Base-by-base conservation (phyloP, 2,329 filamentous ascomycete species). In the Penicillium expansum region DNA sequence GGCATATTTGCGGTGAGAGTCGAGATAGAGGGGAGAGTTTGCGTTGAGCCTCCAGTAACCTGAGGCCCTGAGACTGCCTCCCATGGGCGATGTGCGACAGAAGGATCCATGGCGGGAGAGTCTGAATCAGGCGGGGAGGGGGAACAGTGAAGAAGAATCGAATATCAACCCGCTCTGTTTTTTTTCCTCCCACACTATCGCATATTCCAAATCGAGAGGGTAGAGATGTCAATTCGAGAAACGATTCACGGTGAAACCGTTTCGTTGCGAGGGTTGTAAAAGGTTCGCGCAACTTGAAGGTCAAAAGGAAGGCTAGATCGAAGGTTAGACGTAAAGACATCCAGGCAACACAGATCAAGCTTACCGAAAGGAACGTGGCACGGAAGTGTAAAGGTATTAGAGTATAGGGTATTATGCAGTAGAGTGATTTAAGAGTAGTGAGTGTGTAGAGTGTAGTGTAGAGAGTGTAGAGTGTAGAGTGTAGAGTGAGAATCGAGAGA, bases 21-120 rank as follows among this genome's bases (percentile, higher is more conserved):
- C 35, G 77, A 76, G 56, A 80, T 80, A 5, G 77, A 79, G 9
- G 77, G 77, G 1, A 80, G 70, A 8, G 76, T 78, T 59, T 78
- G 76, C 9, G 71, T 70, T 16, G 74, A 70, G 32, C 71, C 64
- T 29, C 20, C 8, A 30, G 66, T 65, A 6, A 68, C 71, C 33
- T 75, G 74, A 37, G 74, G 71, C 49, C 68, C 71, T 30, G 69
- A 68, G 39, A 67, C 60, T 24, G 74, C 64, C 68, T 78, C 77
- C 77, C 77, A 79, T 27, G 76, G 77, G 43, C 77, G 74, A 65
- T 75, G 76, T 52, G 73, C 65, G 59, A 73, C 64, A 30, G 76
- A 70, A 22, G 70, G 62, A 54, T 78, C 76, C 76, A 79, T 79
- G 55, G 38, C 59, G 51, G 30, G n/a, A 29, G 44, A 18, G 44